phyloP scores from a whole-genome alignment of 2,329 filamentous ascomycete genomes.

The Fusarium devonianum region DNA sequence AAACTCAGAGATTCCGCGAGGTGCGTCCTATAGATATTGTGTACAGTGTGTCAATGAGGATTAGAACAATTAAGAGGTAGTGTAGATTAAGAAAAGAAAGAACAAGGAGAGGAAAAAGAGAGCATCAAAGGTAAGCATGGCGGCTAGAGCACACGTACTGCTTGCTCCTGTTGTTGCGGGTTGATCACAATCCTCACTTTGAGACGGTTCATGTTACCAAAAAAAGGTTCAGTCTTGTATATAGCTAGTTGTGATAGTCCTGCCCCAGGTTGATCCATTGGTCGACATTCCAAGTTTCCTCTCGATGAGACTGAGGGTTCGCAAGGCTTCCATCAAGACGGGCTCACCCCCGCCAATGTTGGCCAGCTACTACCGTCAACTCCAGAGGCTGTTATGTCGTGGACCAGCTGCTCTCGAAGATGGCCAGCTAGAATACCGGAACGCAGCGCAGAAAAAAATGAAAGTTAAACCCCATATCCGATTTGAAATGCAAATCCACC shows the following conservation, averaged over 20 bases:
- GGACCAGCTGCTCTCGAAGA: too few relatives aligned
- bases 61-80: too few relatives aligned
- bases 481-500: slow-evolving; percentile 5
- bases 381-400: background rate
- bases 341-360: background rate
- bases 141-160: too few relatives aligned
- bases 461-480: slow-evolving; percentile 1
- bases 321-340: background rate
- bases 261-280: background rate
- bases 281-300: background rate
- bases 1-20: too few relatives aligned
- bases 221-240: background rate
- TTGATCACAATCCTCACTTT: slow-evolving; percentile 1
- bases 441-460: background rate
- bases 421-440: too few relatives aligned
- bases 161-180: too few relatives aligned
- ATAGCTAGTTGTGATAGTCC: background rate
- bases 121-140: too few relatives aligned
- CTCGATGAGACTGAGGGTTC: background rate
- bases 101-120: too few relatives aligned
- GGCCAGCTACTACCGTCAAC: background rate
- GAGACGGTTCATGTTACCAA: background rate
- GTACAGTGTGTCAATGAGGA: too few relatives aligned
- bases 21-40: too few relatives aligned
- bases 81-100: too few relatives aligned